phyloP scores from a whole-genome alignment of 2,329 filamentous ascomycete genomes.

The Leptographium wingfieldii region DNA sequence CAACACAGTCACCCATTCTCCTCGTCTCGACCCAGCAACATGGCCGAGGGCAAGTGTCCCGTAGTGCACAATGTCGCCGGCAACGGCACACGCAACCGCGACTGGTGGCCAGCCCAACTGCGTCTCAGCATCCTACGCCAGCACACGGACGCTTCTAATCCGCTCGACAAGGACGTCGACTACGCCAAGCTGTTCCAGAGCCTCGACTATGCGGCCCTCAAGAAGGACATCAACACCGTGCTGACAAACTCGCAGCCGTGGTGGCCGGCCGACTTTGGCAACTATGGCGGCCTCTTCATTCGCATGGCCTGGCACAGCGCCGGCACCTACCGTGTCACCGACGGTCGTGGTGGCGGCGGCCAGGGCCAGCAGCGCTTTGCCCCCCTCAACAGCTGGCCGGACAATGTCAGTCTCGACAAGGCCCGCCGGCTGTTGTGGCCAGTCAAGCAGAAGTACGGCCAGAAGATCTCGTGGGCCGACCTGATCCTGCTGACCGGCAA shows the following conservation, averaged over 20 bases:
- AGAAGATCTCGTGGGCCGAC: constrained; percentile 73
- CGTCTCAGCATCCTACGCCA: constrained; percentile 63
- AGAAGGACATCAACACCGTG: constrained; percentile 58
- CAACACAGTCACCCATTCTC: neutral
- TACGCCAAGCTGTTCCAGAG: constrained; percentile 61
- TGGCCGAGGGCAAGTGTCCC: constrained; percentile 3
- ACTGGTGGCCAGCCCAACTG: constrained; percentile 65
- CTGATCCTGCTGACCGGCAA: constrained; percentile 60
- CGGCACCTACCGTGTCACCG: constrained; percentile 63
- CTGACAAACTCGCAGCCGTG: constrained; percentile 71
- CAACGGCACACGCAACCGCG: constrained; percentile 52
- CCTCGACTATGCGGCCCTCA: constrained; percentile 56
- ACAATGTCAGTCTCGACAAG: constrained; percentile 70
- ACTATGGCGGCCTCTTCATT: constrained; percentile 70
- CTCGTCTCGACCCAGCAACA: neutral
- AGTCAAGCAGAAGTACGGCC: constrained; percentile 75
- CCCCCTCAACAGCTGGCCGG: constrained; percentile 71
- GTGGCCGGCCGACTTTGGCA: constrained; percentile 74
- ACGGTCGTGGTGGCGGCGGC: constrained; percentile 64
- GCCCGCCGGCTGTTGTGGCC: constrained; percentile 68
- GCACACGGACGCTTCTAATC: constrained; percentile 50
- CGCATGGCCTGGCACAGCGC: constrained; percentile 74
- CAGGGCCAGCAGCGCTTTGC: constrained; percentile 68
- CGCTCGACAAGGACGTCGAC: constrained; percentile 53
- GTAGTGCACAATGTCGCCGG: constrained; percentile 27